Evolutionary conservation across 805 yeast genomes (phyloP), one percentile per base, ranked within the genome.

Genomic region (Wickerhamiella dianesei): DNA sequence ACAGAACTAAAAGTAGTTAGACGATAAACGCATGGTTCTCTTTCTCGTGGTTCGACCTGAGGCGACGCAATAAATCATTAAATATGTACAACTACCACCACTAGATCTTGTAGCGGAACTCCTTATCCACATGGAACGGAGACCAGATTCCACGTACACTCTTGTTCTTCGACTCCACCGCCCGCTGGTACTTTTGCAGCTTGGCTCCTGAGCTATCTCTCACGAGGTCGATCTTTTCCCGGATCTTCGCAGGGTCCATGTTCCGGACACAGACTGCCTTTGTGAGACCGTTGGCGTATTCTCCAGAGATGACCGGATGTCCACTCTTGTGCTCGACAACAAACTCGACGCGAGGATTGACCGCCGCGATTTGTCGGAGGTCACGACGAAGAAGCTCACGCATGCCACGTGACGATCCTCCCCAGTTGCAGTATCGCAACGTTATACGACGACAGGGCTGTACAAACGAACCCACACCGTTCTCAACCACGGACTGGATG

Each of bases 71-170:
- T 41, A 19, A 37, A 18, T 5, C 35, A 36, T 22, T 20, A 44
- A 3, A 45, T 39, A 21, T 46, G 40, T 46, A 37, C 32, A 25
- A 25, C 35, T 5, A 8, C 20, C 18, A 14, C 2, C 25, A 18
- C 59, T 62, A 73, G 37, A 74, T 63, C 57, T 66, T 70, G 62
- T 67, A 69, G 59, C 80, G 70, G 50, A 61, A 67, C 36, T 64
- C 61, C 52, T 75, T 71, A 47, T 72, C 76, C 44, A 75, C 80
- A 60, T 88, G 96, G 70, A 89, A 72, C 49, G 98, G 98, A 41
- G 96, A 87, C 98, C 98, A 92, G 43, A 92, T 73, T 59, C 98
- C 98, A 72, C 98, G 82, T 16, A 89, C 87, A 48, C 94, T 79
- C 46, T 74, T 75, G 62, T 89, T 92, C 51, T 74, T 65, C 39